These are phyloP conservation scores for Cetraspora pellucida DNA, from an alignment of 192 early-diverging fungal species.

Conservation along the genomic window DNA sequence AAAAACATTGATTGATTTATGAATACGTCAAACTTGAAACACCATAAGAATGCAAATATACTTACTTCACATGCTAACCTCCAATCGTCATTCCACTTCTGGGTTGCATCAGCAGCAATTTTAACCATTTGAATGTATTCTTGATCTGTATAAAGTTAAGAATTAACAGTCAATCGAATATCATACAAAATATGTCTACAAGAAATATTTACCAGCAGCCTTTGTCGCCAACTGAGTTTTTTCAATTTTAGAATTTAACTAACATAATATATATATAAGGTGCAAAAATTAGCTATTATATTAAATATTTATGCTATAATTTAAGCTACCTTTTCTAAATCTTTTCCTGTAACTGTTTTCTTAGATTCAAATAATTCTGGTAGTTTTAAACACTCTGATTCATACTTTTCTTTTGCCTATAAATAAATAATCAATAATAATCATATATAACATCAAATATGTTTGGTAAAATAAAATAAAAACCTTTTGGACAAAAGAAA, in stretches of 20 bases:
- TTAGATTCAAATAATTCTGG: constrained; percentile 40
- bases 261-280: neutral
- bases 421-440: neutral
- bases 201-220: constrained; percentile 42
- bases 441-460: neutral
- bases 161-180: too few relatives aligned
- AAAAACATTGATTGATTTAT: too few relatives aligned
- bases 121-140: constrained; percentile 59
- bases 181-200: too few relatives aligned
- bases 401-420: constrained; percentile 52
- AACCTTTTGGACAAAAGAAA: constrained; percentile 50
- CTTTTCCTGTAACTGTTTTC: constrained; percentile 44
- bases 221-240: constrained; percentile 44
- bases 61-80: constrained; percentile 58
- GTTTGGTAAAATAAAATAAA: neutral
- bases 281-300: neutral
- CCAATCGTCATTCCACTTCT: constrained; percentile 59
- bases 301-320: neutral
- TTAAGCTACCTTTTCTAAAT: constrained; percentile 42
- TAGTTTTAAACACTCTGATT: constrained; percentile 44
- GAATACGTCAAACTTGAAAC: too few relatives aligned
- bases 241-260: constrained; percentile 43
- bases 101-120: constrained; percentile 47
- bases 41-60: neutral
- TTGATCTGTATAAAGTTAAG: constrained; percentile 31